Evolutionary conservation across 2,329 filamentous ascomycete genomes (phyloP).

Genomic region (Arthrinium puccinioides): DNA sequence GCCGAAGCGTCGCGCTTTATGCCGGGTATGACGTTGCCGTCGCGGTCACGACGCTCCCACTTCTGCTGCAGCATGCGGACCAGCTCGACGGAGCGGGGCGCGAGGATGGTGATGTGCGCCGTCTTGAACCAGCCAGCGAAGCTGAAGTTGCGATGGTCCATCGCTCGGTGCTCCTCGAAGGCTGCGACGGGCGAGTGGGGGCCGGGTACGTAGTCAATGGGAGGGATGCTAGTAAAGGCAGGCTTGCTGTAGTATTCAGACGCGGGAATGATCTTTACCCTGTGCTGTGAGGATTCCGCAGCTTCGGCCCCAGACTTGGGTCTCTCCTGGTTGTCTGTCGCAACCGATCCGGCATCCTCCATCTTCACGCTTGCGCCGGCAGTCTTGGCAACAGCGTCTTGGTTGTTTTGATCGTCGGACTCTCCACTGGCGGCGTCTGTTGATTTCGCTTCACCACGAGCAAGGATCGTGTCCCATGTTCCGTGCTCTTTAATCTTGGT

Average conservation of each 20-base stretch:
- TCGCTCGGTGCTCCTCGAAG: conserved; percentile 11
- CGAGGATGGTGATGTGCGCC: conserved; percentile 14
- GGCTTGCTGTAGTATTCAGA: conserved; percentile 6
- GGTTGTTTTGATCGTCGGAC: not conserved
- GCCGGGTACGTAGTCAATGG: conserved; percentile 17
- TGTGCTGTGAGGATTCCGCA: not conserved
- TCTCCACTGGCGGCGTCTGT: conserved; percentile 7
- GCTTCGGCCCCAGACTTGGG: not conserved
- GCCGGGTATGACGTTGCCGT: conserved; percentile 7
- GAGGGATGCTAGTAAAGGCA: conserved; percentile 10
- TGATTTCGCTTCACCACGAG: conserved; percentile 11
- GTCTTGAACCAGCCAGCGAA: conserved; percentile 20
- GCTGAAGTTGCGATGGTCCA: conserved; percentile 4
- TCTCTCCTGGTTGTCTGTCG: not conserved
- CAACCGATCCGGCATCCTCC: not conserved
- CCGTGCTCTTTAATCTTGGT: not conserved
- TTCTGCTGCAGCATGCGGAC: conserved; percentile 18
- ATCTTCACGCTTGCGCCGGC: no score
- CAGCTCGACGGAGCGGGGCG: conserved; percentile 16
- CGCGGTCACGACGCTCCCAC: conserved; percentile 15
- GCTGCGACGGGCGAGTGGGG: conserved; percentile 11
- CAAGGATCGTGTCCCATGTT: no score
- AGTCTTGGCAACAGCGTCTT: not conserved
- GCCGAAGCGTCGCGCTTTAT: conserved; percentile 3
- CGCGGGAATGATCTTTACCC: conserved; percentile 3